Evolutionary conservation across 495 filamentous ascomycete genomes (phyloP).

Genomic region (Bathelium albidoporum): DNA sequence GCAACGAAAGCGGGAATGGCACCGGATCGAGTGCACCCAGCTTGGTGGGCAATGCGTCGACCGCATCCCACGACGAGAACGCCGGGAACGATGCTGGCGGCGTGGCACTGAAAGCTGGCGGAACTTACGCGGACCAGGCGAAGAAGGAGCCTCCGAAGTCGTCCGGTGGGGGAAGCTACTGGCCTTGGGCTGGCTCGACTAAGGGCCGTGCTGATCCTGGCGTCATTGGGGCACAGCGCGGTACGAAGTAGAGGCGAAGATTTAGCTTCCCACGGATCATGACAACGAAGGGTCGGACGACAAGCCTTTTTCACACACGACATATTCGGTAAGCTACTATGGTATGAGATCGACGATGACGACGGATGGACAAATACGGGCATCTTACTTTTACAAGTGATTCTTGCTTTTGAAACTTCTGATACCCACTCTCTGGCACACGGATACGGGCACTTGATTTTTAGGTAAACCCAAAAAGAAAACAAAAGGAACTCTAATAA

Average conservation of each 20-base stretch:
- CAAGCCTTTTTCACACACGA: not conserved
- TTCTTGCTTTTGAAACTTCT: no score
- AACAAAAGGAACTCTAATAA: not conserved
- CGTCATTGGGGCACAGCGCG: not conserved
- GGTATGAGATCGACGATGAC: no score
- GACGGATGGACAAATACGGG: no score
- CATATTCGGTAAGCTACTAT: no score
- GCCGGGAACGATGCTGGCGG: not conserved
- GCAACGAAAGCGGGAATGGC: not conserved
- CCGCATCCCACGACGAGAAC: not conserved
- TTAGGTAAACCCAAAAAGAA: not conserved
- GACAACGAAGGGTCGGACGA: not conserved
- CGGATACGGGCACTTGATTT: not conserved
- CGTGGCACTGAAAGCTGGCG: not conserved
- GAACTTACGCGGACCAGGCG: not conserved
- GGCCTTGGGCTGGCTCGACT: not conserved
- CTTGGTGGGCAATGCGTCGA: not conserved
- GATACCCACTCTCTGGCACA: not conserved
- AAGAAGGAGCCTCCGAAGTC: not conserved
- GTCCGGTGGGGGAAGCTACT: not conserved
- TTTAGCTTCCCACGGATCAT: not conserved
- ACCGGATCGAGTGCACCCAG: not conserved
- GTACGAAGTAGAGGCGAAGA: not conserved
- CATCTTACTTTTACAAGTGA: no score
- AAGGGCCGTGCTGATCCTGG: not conserved